phyloP scores from a whole-genome alignment of 441 rosid species.

The Bruguiera hainesii region DNA sequence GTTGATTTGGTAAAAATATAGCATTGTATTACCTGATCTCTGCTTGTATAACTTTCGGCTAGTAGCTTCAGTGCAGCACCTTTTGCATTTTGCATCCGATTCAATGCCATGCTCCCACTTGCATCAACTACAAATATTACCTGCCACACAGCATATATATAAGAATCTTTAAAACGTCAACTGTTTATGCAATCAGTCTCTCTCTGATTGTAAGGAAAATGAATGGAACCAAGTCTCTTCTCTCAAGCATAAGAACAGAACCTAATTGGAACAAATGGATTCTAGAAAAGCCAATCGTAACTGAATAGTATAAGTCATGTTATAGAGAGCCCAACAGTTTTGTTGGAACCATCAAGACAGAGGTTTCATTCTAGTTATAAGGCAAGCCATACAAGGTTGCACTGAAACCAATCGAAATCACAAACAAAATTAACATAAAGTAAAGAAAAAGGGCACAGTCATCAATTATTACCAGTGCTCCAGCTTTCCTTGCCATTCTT shows the following conservation, averaged over 20 bases:
- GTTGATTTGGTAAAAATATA: no score
- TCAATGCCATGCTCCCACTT: conserved; percentile 99
- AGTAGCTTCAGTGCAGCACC: conserved; percentile 96
- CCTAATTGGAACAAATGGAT: no score
- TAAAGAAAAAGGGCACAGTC: conserved; percentile 12
- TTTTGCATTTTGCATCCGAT: conserved; percentile 98
- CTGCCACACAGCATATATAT: conserved; percentile 38
- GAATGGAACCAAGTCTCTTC: neutral
- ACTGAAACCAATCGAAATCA: conserved; percentile 6
- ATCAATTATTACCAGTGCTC: conserved; percentile 78
- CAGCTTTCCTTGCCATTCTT: conserved; percentile 99
- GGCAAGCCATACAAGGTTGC: neutral
- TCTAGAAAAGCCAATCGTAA: no score
- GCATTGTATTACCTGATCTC: conserved; percentile 74
- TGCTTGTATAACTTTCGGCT: conserved; percentile 99
- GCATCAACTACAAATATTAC: conserved; percentile 98
- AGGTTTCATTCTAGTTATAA: conserved; percentile 1
- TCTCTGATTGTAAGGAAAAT: neutral
- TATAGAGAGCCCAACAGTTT: neutral
- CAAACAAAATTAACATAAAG: neutral
- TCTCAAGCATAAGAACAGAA: neutral
- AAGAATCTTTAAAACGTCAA: conserved; percentile 5
- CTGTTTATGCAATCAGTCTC: neutral
- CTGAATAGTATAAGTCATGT: neutral
- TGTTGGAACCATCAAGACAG: neutral